Evolutionary conservation across 1,139 yeast genomes (phyloP).

Genomic region (Hanseniaspora gamundiae): DNA sequence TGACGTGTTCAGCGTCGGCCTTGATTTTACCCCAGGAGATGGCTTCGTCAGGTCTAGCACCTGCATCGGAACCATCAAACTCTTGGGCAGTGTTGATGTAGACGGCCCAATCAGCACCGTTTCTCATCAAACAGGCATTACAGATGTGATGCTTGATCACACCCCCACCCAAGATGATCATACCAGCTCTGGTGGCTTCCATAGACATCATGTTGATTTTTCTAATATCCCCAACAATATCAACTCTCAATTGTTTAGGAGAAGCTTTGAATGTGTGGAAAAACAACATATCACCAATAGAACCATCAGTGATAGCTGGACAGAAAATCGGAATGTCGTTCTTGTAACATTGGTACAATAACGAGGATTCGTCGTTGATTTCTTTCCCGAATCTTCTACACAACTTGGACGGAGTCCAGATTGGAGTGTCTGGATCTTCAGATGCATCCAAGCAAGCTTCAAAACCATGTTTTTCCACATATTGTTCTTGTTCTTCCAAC

Average conservation of each 20-base stretch:
- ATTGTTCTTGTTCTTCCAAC: conserved; percentile 78
- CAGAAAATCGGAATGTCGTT: conserved; percentile 92
- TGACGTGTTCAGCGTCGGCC: conserved; percentile 82
- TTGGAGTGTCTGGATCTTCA: conserved; percentile 35
- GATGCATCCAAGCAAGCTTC: conserved; percentile 39
- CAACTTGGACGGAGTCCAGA: conserved; percentile 90
- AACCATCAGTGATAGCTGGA: conserved; percentile 96
- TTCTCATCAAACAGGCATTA: conserved; percentile 96
- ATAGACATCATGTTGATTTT: conserved; percentile 83
- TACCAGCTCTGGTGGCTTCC: conserved; percentile 93
- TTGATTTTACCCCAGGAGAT: conserved; percentile 98
- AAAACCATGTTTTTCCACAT: conserved; percentile 36
- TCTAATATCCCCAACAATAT: conserved; percentile 88
- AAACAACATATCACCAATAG: conserved; percentile 96
- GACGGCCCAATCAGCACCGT: conserved; percentile 97
- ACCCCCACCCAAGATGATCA: conserved; percentile 95
- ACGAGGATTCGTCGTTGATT: conserved; percentile 87
- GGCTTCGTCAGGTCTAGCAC: conserved; percentile 98
- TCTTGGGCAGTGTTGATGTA: conserved; percentile 97
- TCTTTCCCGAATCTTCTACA: conserved; percentile 92
- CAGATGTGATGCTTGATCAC: conserved; percentile 92
- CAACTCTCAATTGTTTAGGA: conserved; percentile 79
- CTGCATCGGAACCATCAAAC: conserved; percentile 97
- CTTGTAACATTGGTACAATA: conserved; percentile 94
- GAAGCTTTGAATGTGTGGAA: conserved; percentile 95